Base-by-base conservation (phyloP, 345 rosid species). In the Mercurialis annua region DNA sequence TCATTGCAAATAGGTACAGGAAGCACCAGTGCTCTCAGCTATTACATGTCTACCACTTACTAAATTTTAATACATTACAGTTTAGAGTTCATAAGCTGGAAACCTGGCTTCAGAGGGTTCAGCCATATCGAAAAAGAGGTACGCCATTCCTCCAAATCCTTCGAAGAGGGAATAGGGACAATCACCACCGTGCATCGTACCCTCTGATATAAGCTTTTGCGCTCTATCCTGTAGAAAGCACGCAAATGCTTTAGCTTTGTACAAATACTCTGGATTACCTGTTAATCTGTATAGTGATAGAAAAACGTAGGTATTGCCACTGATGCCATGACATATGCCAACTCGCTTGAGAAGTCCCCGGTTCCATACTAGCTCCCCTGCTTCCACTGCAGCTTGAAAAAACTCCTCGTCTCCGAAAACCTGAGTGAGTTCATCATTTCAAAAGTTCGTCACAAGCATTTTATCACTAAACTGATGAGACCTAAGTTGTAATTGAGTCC, bases 321-420 rank as follows among this genome's bases (percentile, higher is more conserved):
- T 84, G 68, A 88, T 83, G 55, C 94, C 94, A 47, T 88, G 94
- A 57, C 94, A 88, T 47, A 88, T 68, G 30, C 91, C 91, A 24
- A 84, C 83, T 62, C 83, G 89, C 69, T 80, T 88, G 11, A 88
- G 94, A 62, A 88, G 81, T 52, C 91, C 94, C 31, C 86, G 69
- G 20, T 64, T 78, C 89, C 94, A 86, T 18, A 86, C 89, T 58
- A 86, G 73, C 76, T 86, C 89, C 36, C 75, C 90, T 12, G 86
- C 89, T 43, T 88, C 89, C 48, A 77, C 52, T 44, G 87, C 89
- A 6, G 90, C 94, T 76, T 81, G 82, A 77, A 80, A 26, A 72
- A 88, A 86, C 69, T 86, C 89, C 66, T 75, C 42, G 24, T 70
- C 80, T 33, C 87, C 86, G 57, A 82, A 83, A 38, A 88, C 87